Base-by-base conservation (phyloP, 2,329 filamentous ascomycete species). In the Rhinocladiella similis region DNA sequence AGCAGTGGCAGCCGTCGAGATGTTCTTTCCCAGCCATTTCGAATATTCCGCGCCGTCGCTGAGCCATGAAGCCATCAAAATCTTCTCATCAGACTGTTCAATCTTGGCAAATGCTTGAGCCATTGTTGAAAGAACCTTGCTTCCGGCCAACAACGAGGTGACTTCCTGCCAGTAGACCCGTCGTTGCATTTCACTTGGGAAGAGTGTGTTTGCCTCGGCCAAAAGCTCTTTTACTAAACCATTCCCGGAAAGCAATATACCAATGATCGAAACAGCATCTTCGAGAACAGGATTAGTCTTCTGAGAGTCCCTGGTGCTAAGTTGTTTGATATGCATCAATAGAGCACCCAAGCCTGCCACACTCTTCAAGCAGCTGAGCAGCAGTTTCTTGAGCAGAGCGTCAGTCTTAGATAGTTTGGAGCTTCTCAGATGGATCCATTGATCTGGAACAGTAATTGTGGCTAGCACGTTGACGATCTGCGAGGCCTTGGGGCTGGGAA, bases 271-370 rank as follows among this genome's bases (percentile, higher is more conserved):
- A 13, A 77, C 46, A 7, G 69, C 56, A 54, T 74, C 70, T 54
- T 63, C 65, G 39, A 75, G 67, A n/a, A 70, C 60, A 6, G 70
- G 55, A 22, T 70, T 58, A 59, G 64, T 62, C 65, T 57, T 29
- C 64, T 61, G 39, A 63, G 63, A 16, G 63, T 63, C 35, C 61
- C 62, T 56, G 52, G 67, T 59, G 47, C 86, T 79, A 16, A 90
- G 74, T 18, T 81, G 77, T 57, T 83, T 85, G 27, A 96, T 74
- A 51, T 87, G 84, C n/a, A 85, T 80, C 9, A 91, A 70, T 25
- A 92, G 69, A n/a, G 89, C 88, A 59, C 91, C 93, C 29, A 96
- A 71, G 0, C 91, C 92, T 2, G 87, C 80, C 14, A 94, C 77
- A 67, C 86, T 96, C 54, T 80, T 80, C 4, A 99, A 74, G 66